Evolutionary conservation across 345 rosid species (phyloP), one percentile per base, ranked within the genome.

Genomic region (Cochlearia excelsa): DNA sequence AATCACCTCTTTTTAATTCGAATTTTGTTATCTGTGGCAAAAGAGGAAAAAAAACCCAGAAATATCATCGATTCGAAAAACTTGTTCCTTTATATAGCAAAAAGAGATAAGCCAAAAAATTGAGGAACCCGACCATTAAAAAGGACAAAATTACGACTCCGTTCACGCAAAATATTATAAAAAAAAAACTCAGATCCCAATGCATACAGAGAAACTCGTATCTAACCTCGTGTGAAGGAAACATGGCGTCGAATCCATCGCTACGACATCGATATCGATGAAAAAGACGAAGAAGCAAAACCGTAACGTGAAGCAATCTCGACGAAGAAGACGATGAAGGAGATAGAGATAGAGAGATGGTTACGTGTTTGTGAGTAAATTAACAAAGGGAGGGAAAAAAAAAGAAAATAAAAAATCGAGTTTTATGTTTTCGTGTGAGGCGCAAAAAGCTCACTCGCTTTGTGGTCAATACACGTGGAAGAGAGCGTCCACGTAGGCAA

Each of bases 321-420:
- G 67, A 39, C 50, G 51, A 31, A 41, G 54, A 62, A 1, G 45
- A 37, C 4, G 65, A 48, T 42, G 57, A 46, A n/a, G 4, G 42
- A 30, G 52, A 44, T 29, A 67, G 59, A 58, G 54, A 59, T 54
- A 61, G 58, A 77, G 46, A 37, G 40, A 37, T 1, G 23, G 77
- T 51, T 61, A 72, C 78, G 84, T 80, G 81, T 65, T 53, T 34
- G 77, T 68, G 75, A 62, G 82, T 31, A 45, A 29, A 6, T 43
- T 46, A 80, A 86, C 87, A 75, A 86, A 72, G 80, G 44, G 61
- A 51, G 68, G 58, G 16, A 68, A 41, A 42, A 26, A 56, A 57
- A 2, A 26, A 28, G 5, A 31, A 31, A 31, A 2, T 2, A 30
- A n/a, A n/a, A n/a, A n/a, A n/a, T n/a, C 40, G 54, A 58, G 61